A percentile compares a stretch with the other conserved stretches of the same genome.
Conservation (phyloP, 2,329 filamentous ascomycete genomes). For the Hymenoscyphus albidus region DNA sequence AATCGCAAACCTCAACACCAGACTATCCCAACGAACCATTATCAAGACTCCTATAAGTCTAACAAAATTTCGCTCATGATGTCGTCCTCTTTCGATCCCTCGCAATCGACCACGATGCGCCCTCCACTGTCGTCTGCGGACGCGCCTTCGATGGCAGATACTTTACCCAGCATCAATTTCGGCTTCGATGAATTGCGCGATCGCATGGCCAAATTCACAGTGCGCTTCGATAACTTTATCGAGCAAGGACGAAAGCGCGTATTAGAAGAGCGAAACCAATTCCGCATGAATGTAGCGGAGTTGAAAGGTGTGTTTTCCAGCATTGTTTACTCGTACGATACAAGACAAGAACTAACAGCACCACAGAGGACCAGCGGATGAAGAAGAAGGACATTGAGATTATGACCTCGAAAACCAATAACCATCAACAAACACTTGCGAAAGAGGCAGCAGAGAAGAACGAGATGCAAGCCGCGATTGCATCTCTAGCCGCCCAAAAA, state of each 20-base stretch:
- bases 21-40: background rate
- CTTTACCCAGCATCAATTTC: constrained; percentile 86
- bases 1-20: background rate
- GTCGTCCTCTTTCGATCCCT: constrained; percentile 63
- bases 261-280: constrained; percentile 89
- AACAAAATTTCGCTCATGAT: constrained; percentile 37
- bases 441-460: constrained; percentile 74
- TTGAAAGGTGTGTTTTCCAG: constrained; percentile 64
- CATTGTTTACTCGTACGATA: background rate
- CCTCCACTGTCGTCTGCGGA: constrained; percentile 49
- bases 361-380: constrained; percentile 85
- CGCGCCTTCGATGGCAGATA: constrained; percentile 67
- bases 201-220: constrained; percentile 89
- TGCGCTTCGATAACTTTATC: constrained; percentile 89
- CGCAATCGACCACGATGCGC: constrained; percentile 54
- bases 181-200: constrained; percentile 94
- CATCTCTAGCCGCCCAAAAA: constrained; percentile 54
- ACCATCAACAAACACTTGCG: constrained; percentile 68
- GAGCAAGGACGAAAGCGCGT: constrained; percentile 86
- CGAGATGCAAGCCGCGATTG: constrained; percentile 66
- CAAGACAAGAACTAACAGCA: constrained; percentile 13
- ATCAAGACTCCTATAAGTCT: background rate
- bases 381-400: constrained; percentile 86
- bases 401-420: constrained; percentile 64
- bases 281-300: constrained; percentile 85